Base-by-base conservation (phyloP, 176 grass and related monocot species). In the Leersia perrieri region DNA sequence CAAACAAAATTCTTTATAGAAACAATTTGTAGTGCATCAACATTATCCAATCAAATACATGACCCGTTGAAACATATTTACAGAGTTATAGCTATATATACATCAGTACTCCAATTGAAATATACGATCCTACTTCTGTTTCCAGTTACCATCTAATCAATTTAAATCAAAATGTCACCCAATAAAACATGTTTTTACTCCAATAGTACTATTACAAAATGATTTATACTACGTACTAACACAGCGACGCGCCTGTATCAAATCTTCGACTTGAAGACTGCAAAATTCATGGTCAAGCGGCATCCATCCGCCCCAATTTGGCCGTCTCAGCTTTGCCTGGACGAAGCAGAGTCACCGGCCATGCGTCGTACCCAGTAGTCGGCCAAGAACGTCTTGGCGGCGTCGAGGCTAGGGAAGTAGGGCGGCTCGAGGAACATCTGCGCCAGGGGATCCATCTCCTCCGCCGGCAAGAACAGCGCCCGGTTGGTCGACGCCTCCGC, bases 351-450 rank as follows among this genome's bases (percentile, higher is more conserved):
- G 75, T 1, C 34, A 31, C 45, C 66, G 20, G 76, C 49, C 68
- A 84, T 66, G 4, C 83, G 82, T 33, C 87, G 85, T 41, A 85
- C 83, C 95, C 95, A 98, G 86, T 87, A 89, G 73, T 91, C 92
- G 2, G 92, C 95, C 88, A 98, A 76, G 84, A 98, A 98, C 3
- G 92, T 90, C 68, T 95, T 98, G 11, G 95, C 95, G 11, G 95
- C 95, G 63, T 98, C 95, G 84, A 98, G 83, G 86, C 95, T 98
- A 3, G 95, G 95, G 84, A 78, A 98, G 82, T 98, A 98, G 0
- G 92, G 88, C 47, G 95, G 95, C 70, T 98, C 95, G 25, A 98
- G 68, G 84, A 98, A 91, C 95, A 98, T 86, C 66, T 98, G 95
- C 1, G 86, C 83, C 18, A 93, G 61, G 9, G 86, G 70, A 35